A percentile compares a stretch with the other conserved stretches of the same genome.
Conservation (phyloP, 371 early-diverging fungal genomes). For the Zychaea mexicana region DNA sequence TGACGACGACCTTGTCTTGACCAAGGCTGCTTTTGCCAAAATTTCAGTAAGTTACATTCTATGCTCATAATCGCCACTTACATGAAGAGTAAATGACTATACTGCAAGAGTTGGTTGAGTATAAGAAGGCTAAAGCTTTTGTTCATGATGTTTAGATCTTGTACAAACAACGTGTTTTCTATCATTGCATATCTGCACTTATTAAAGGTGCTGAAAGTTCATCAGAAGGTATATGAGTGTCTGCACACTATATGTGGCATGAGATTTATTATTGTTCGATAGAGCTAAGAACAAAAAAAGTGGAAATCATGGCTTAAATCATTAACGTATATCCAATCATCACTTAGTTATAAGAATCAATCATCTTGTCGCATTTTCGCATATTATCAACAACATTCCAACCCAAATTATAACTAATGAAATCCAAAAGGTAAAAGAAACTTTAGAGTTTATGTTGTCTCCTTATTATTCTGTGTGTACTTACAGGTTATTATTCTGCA, state of each 20-base stretch:
- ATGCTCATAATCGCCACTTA: neutral
- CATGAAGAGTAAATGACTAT: no score
- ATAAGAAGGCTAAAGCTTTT: neutral
- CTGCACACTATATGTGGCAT: no score
- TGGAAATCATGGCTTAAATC: no score
- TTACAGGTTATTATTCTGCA: neutral
- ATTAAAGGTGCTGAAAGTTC: constrained; percentile 62
- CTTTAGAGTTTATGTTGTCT: neutral
- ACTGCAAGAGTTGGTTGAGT: no score
- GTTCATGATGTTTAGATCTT: constrained; percentile 66
- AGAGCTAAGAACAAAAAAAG: no score
- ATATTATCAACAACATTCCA: constrained; percentile 74
- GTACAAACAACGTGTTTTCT: constrained; percentile 85
- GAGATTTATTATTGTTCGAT: no score
- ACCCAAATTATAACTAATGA: constrained; percentile 71
- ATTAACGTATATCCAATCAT: no score
- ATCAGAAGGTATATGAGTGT: constrained; percentile 63
- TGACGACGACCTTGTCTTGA: constrained; percentile 69
- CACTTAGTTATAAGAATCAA: constrained; percentile 41
- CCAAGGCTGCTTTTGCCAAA: constrained; percentile 70
- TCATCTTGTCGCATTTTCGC: constrained; percentile 64
- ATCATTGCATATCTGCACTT: constrained; percentile 70
- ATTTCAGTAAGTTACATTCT: constrained; percentile 48
- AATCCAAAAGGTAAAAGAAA: constrained; percentile 55
- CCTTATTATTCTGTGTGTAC: neutral